These are phyloP conservation scores for Phyllosticta citribraziliensis DNA, from an alignment of 2,329 filamentous ascomycete species.

Conservation along the genomic window DNA sequence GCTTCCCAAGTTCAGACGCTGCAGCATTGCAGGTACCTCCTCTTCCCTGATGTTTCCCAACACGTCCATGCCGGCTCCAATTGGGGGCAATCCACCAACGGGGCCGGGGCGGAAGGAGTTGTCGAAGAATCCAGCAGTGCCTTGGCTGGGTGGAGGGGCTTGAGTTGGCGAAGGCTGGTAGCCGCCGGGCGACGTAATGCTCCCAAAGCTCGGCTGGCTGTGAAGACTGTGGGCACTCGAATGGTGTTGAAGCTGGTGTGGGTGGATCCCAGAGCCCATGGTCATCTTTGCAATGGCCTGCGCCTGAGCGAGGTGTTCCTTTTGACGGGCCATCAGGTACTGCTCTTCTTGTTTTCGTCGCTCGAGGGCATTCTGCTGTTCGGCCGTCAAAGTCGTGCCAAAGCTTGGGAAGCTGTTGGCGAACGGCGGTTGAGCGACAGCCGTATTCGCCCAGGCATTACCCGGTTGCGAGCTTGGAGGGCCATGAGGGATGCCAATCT, in stretches of 20 bases:
- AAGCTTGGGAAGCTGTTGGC: slow-evolving; percentile 93
- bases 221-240: slow-evolving; percentile 92
- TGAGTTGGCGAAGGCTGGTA: slow-evolving; percentile 53
- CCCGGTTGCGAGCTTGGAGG: slow-evolving; percentile 47
- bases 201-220: slow-evolving; percentile 93
- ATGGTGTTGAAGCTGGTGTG: slow-evolving; percentile 74
- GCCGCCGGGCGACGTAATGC: slow-evolving; percentile 76
- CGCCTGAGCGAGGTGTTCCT: slow-evolving; percentile 83
- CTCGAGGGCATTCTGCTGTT: slow-evolving; percentile 96
- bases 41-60: slow-evolving; percentile 52
- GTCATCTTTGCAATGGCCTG: slow-evolving; percentile 65
- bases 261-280: slow-evolving; percentile 35
- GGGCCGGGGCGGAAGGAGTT: slow-evolving; percentile 35
- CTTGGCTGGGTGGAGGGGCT: slow-evolving; percentile 37
- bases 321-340: slow-evolving; percentile 89
- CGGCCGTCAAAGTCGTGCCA: slow-evolving; percentile 88
- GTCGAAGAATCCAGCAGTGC: slow-evolving; percentile 57
- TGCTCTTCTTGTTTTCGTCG: slow-evolving; percentile 96
- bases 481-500: slow-evolving; percentile 90
- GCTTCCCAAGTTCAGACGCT: slow-evolving; percentile 53
- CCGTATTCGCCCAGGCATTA: slow-evolving; percentile 33
- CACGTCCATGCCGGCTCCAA: slow-evolving; percentile 35
- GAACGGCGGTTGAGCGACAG: slow-evolving; percentile 62
- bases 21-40: slow-evolving; percentile 55
- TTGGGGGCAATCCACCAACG: slow-evolving; percentile 33